Percentiles rank a stretch among this genome's conserved stretches.
phyloP scores from a whole-genome alignment of 805 yeast genomes.

The Schwanniomyces vanrijiae region DNA sequence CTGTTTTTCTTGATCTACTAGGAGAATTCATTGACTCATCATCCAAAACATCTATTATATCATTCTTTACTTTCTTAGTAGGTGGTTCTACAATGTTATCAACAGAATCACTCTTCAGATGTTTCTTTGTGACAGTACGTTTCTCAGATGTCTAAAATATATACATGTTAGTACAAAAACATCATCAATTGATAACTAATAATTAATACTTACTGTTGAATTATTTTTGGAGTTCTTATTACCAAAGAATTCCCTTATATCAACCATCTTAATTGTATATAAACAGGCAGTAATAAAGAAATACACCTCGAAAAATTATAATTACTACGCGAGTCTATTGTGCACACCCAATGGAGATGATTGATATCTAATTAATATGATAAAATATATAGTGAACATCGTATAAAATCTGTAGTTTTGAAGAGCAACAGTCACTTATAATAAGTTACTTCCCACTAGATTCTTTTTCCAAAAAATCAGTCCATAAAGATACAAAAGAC shows the following conservation, averaged over 20 bases:
- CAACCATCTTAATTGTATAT: constrained; percentile 8
- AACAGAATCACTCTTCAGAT: background rate
- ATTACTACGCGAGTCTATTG: background rate
- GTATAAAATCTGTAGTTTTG: background rate
- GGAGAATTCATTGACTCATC: background rate
- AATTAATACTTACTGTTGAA: constrained; percentile 2
- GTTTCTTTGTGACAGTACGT: background rate
- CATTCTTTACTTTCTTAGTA: background rate
- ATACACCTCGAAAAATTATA: background rate
- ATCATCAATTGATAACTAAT: background rate
- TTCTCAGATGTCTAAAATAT: background rate
- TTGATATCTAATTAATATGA: background rate
- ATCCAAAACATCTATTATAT: background rate
- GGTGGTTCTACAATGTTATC: constrained; percentile 2
- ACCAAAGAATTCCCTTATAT: constrained; percentile 11
- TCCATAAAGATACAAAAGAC: constrained; percentile 75
- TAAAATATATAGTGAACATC: background rate
- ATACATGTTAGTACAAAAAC: background rate
- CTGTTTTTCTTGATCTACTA: background rate
- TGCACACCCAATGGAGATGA: background rate
- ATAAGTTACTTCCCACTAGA: constrained; percentile 25
- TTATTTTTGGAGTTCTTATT: constrained; percentile 3
- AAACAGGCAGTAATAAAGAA: background rate
- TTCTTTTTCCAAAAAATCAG: constrained; percentile 76
- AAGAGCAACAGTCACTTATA: background rate